Percentiles rank a stretch among this genome's conserved stretches.
Conservation (phyloP, 148 eudicot species). For the Silene conica region DNA sequence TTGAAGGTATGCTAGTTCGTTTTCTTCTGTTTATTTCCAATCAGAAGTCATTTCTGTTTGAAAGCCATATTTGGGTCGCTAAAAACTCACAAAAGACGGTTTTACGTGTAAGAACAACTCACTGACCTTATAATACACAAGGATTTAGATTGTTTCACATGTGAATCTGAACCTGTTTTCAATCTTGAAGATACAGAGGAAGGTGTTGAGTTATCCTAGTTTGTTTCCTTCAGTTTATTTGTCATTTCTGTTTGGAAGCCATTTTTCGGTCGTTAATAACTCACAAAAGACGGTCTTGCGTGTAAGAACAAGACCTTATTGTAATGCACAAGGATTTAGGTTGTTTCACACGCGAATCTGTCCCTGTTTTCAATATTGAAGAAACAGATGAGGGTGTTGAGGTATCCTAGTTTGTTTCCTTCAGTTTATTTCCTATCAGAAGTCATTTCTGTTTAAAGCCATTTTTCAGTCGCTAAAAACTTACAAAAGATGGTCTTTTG, state of each 20-base stretch:
- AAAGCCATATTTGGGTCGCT: background rate
- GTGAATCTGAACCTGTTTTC: constrained; percentile 55
- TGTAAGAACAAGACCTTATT: no score
- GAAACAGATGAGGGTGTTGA: no score
- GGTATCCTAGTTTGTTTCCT: constrained; percentile 34
- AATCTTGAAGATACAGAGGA: constrained; percentile 94
- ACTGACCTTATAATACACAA: background rate
- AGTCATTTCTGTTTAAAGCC: background rate
- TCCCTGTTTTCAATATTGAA: no score
- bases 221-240: no score
- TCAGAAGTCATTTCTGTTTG: background rate
- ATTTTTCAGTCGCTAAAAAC: background rate
- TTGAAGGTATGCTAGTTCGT: constrained; percentile 53
- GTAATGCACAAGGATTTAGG: no score
- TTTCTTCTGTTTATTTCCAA: background rate
- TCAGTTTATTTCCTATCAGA: background rate
- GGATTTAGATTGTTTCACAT: background rate
- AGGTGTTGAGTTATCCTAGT: no score
- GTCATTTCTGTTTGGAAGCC: no score
- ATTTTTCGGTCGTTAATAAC: no score
- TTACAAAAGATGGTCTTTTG: background rate
- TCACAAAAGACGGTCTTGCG: no score
- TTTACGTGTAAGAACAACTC: background rate
- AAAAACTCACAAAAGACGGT: background rate
- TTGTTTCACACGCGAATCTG: no score